Evolutionary conservation across 1,139 yeast species (phyloP).

Genomic region (Wickerhamiella infanticola): DNA sequence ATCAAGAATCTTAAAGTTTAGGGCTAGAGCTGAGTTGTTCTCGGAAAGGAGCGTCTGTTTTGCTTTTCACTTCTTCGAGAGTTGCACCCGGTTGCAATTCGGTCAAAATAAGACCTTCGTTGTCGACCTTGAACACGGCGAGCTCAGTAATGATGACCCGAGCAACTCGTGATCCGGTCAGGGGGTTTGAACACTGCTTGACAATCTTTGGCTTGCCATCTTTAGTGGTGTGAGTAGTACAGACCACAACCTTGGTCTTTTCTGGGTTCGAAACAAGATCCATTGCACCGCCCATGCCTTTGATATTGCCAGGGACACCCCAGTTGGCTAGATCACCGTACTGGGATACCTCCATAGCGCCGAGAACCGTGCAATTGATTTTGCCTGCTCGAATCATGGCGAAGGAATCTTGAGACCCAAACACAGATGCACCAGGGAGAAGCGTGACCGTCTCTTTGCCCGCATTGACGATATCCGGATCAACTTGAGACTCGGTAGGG

Average conservation of each 20-base stretch:
- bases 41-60: slow-evolving; percentile 30
- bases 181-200: slow-evolving; percentile 30
- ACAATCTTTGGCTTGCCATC: slow-evolving; percentile 35
- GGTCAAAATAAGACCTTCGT: slow-evolving; percentile 27
- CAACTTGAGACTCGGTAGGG: slow-evolving; percentile 31
- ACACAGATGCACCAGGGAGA: slow-evolving; percentile 32
- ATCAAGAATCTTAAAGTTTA: background rate
- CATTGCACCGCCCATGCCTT: slow-evolving; percentile 47
- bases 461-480: slow-evolving; percentile 36
- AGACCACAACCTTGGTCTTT: slow-evolving; percentile 33
- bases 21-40: background rate
- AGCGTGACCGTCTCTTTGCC: slow-evolving; percentile 39
- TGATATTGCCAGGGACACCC: slow-evolving; percentile 37
- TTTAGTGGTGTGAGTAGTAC: slow-evolving; percentile 35
- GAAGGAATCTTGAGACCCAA: slow-evolving; percentile 37
- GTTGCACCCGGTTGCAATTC: slow-evolving; percentile 29
- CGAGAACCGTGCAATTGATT: slow-evolving; percentile 32
- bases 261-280: slow-evolving; percentile 36
- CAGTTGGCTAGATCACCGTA: slow-evolving; percentile 38
- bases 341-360: slow-evolving; percentile 36
- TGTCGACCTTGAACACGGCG: slow-evolving; percentile 34
- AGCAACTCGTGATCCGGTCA: slow-evolving; percentile 34
- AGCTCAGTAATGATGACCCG: slow-evolving; percentile 34
- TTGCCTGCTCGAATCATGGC: slow-evolving; percentile 37
- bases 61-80: slow-evolving; percentile 28